Base-by-base conservation (phyloP, 164 flowering plant genomes). In the Stephania japonica region DNA sequence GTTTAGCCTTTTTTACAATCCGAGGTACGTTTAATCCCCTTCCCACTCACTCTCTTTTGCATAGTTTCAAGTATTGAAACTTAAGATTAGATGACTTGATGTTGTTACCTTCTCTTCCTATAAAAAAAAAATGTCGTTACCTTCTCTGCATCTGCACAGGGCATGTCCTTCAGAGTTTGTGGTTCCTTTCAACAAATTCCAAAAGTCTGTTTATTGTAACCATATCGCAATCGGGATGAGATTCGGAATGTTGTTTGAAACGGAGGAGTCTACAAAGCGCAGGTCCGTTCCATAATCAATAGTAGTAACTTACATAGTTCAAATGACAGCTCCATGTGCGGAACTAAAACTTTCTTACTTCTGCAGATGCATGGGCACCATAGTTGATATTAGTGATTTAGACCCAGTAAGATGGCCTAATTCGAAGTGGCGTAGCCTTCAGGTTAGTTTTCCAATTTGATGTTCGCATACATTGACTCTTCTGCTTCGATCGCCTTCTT, bases 191-290 rank as follows among this genome's bases (percentile, higher is more conserved):
- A 74, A 84, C n/a, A 93, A 84, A 79, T 90, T 78, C 81, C 83
- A 92, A 47, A 96, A 93, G 80, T 77, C 95, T 73, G 84, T 91
- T 11, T 89, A 81, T 75, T 89, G 93, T 41, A 84, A 89, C 38
- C 97, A 92, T 42, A 78, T 91, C 49, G 88, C 99, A 23, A 82
- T 84, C 72, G 99, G 98, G 38, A 88, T 93, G 98, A 91, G 99
- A 80, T 95, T 93, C 71, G 99, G 97, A 26, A 95, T 95, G 98
- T 91, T 95, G 99, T 93, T 95, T 87, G 99, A 95, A 78, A 93
- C 97, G 11, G 99, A 93, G 79, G 99, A 95, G 83, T 95, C 98
- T 4, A 84, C 93, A 41, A 95, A 92, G 76, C 91, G 99, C 81
- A 88, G 99, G 99, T 53, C 41, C 42, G 38, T 23, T 1, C 4